These are phyloP conservation scores for Boletus reticuloceps DNA, from an alignment of 768 basidiomycete species.

Conservation along the genomic window DNA sequence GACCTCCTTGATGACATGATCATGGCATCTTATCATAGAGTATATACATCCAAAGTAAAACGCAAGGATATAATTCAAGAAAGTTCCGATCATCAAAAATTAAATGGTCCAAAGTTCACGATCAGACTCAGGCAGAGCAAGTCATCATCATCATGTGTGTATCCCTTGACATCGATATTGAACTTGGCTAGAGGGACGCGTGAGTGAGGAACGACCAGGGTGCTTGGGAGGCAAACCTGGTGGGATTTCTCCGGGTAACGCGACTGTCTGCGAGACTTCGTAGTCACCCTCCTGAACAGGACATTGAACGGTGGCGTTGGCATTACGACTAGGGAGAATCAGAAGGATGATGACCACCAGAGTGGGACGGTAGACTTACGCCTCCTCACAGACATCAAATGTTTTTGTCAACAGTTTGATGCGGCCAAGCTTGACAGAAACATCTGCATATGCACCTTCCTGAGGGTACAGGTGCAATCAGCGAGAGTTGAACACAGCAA, in stretches of 20 bases:
- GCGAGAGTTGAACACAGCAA: background rate
- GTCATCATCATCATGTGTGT: constrained; percentile 67
- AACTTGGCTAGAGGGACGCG: constrained; percentile 70
- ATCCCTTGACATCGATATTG: constrained; percentile 62
- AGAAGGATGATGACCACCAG: background rate
- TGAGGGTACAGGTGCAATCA: constrained; percentile 32
- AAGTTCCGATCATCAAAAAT: constrained; percentile 23
- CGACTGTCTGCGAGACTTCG: constrained; percentile 76
- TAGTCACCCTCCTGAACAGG: constrained; percentile 76
- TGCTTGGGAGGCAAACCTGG: constrained; percentile 43
- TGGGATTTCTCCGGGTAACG: constrained; percentile 90
- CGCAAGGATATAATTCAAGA: background rate
- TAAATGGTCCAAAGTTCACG: constrained; percentile 67
- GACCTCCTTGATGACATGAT: background rate
- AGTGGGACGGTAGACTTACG: constrained; percentile 54
- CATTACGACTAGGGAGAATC: constrained; percentile 52
- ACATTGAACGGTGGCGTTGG: constrained; percentile 77
- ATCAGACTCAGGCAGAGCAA: constrained; percentile 79
- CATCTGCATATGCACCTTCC: constrained; percentile 91
- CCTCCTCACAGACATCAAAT: constrained; percentile 92
- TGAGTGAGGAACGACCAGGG: background rate
- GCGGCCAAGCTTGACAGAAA: constrained; percentile 89
- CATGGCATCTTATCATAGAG: background rate
- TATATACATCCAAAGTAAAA: constrained; percentile 7
- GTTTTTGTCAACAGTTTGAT: constrained; percentile 81